These are phyloP conservation scores for Cystofilobasidium macerans DNA, from an alignment of 768 basidiomycete genomes.

Conservation along the genomic window DNA sequence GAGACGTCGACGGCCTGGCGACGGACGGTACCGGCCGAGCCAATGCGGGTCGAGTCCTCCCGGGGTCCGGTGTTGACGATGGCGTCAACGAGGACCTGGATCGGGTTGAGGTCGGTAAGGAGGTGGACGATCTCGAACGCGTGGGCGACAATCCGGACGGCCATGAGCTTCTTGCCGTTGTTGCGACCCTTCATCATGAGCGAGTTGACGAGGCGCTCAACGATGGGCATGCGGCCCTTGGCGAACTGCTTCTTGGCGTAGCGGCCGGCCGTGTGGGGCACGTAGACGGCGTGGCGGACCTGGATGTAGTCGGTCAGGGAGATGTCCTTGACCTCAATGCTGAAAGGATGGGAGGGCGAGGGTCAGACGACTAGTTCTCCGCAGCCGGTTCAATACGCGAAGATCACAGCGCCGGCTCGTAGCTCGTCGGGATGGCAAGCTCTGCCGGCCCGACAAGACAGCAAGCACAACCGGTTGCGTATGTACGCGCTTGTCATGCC, in stretches of 20 bases:
- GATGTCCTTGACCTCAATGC: slow-evolving; percentile 98
- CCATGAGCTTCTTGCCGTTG: slow-evolving; percentile 98
- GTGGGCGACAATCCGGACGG: slow-evolving; percentile 98
- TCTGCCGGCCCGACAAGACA: no score
- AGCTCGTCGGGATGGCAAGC: no score
- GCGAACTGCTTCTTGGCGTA: slow-evolving; percentile 99
- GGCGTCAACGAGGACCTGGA: slow-evolving; percentile 67
- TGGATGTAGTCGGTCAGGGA: slow-evolving; percentile 99
- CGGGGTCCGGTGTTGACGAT: slow-evolving; percentile 99
- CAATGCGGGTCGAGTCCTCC: slow-evolving; percentile 99
- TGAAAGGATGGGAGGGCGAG: slow-evolving; percentile 35
- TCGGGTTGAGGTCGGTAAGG: slow-evolving; percentile 98
- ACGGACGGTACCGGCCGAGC: slow-evolving; percentile 98
- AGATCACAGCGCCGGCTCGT: no score
- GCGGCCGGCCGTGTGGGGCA: slow-evolving; percentile 97
- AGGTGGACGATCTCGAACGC: slow-evolving; percentile 99
- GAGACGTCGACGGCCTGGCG: slow-evolving; percentile 99
- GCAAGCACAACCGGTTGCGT: no score
- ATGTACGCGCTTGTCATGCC: no score
- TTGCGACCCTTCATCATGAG: slow-evolving; percentile 99
- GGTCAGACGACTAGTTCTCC: no score
- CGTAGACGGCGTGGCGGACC: slow-evolving; percentile 87
- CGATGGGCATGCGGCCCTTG: slow-evolving; percentile 99
- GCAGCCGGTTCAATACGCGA: no score
- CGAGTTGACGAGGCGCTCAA: slow-evolving; percentile 87